These are phyloP conservation scores for Aspergillus homomorphus DNA, from an alignment of 495 filamentous ascomycete genomes.

Conservation along the genomic window DNA sequence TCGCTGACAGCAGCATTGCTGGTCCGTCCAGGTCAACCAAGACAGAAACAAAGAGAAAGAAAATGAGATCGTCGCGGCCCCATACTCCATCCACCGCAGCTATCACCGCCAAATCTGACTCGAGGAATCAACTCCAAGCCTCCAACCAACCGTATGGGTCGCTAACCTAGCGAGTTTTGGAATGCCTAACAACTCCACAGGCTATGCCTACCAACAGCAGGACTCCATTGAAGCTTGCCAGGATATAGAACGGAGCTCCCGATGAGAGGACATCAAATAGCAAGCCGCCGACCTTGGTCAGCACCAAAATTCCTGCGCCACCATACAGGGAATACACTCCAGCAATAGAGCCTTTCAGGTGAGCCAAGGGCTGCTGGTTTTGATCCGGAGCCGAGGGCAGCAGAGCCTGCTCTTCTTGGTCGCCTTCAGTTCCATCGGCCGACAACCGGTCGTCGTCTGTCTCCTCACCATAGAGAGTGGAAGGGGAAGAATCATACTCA, in stretches of 20 bases:
- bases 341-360: constrained; percentile 88
- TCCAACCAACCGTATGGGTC: not conserved
- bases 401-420: constrained; percentile 37
- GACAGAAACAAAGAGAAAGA: not conserved
- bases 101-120: not conserved
- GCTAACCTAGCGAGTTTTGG: constrained; percentile 4
- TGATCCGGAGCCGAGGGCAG: constrained; percentile 21
- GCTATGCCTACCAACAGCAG: constrained; percentile 58
- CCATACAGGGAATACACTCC: constrained; percentile 90
- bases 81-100: not conserved
- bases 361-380: constrained; percentile 32
- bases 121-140: not conserved
- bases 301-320: constrained; percentile 82
- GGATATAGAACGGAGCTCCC: constrained; percentile 85
- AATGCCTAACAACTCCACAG: constrained; percentile 25
- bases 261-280: constrained; percentile 69
- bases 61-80: not conserved
- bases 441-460: not conserved
- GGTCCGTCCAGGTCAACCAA: not conserved
- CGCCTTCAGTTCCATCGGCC: constrained; percentile 11
- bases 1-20: not conserved
- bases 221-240: constrained; percentile 80
- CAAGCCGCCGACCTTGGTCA: constrained; percentile 89
- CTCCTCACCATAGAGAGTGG: not conserved
- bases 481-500: not conserved